These are phyloP conservation scores for Physcomitrium patens DNA, from an alignment of 225 moss, liverwort and hornwort genomes.

Conservation along the genomic window DNA sequence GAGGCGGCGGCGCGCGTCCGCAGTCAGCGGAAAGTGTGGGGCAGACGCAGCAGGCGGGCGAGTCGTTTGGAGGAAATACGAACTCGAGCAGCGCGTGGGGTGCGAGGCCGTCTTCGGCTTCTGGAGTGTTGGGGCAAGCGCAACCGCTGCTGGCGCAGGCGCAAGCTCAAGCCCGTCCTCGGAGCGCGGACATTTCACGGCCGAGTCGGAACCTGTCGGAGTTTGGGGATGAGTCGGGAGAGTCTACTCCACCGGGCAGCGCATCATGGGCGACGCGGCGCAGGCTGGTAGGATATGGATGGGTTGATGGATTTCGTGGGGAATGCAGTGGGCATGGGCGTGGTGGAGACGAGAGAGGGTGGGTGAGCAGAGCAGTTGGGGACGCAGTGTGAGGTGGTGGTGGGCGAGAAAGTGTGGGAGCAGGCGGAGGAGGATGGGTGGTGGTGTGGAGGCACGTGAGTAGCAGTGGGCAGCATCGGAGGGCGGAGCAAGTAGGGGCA, in stretches of 20 bases:
- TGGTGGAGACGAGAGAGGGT: too few relatives aligned
- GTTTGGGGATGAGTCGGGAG: conserved; percentile 67
- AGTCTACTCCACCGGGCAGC: conserved; percentile 43
- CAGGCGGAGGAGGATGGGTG: too few relatives aligned
- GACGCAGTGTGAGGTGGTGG: too few relatives aligned
- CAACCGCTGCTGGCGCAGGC: conserved; percentile 55
- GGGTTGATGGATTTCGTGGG: not conserved
- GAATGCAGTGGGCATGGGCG: too few relatives aligned
- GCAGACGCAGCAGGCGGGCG: conserved; percentile 50
- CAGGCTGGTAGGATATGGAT: conserved; percentile 59
- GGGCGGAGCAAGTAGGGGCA: too few relatives aligned
- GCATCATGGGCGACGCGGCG: conserved; percentile 76
- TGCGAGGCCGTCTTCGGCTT: conserved; percentile 79
- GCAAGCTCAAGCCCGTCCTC: conserved; percentile 65
- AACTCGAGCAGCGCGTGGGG: conserved; percentile 73
- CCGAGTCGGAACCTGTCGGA: conserved; percentile 68
- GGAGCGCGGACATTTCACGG: conserved; percentile 82
- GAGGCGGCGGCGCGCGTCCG: conserved; percentile 66
- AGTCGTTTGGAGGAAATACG: conserved; percentile 33
- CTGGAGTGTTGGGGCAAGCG: conserved; percentile 88
- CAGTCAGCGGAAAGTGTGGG: conserved; percentile 77
- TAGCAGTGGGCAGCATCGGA: too few relatives aligned
- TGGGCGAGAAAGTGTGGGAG: too few relatives aligned
- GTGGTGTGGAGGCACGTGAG: too few relatives aligned
- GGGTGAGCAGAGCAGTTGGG: too few relatives aligned